phyloP scores from a whole-genome alignment of 352 stramenopile genomes.

The Globisporangium irregulare region DNA sequence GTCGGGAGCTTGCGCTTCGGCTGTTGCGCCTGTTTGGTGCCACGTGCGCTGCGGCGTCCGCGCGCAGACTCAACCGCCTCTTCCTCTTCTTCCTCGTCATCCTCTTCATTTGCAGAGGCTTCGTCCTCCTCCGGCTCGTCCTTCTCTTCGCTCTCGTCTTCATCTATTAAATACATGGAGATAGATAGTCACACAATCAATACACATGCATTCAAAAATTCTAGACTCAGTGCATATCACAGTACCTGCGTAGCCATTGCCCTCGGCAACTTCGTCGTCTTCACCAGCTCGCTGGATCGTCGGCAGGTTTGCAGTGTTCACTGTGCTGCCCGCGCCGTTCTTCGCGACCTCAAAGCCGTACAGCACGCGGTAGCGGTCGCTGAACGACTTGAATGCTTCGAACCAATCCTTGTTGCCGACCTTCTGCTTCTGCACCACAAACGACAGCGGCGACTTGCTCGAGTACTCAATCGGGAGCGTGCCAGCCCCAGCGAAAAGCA shows the following conservation, averaged over 20 bases:
- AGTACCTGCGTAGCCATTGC: constrained; percentile 16
- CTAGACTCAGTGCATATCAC: constrained; percentile 1
- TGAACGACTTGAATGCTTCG: constrained; percentile 69
- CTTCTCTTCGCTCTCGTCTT: constrained; percentile 35
- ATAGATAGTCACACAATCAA: neutral
- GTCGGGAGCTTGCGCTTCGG: constrained; percentile 20
- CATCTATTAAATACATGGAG: constrained; percentile 14
- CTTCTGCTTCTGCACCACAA: constrained; percentile 45
- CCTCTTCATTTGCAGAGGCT: constrained; percentile 27
- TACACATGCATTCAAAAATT: neutral
- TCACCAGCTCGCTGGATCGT: constrained; percentile 1
- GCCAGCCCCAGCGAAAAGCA: constrained; percentile 61
- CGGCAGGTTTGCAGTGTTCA: constrained; percentile 12
- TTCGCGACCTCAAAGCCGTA: constrained; percentile 35
- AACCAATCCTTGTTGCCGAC: constrained; percentile 54
- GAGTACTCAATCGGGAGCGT: constrained; percentile 81
- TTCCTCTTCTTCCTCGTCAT: constrained; percentile 26
- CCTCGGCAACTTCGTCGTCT: constrained; percentile 13
- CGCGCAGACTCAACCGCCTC: constrained; percentile 26
- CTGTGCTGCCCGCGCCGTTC: neutral
- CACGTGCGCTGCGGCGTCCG: constrained; percentile 24
- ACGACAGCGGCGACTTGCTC: constrained; percentile 55
- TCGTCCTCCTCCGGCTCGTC: constrained; percentile 27
- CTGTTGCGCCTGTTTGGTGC: constrained; percentile 18
- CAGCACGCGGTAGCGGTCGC: constrained; percentile 46